Percentiles rank a stretch among this genome's conserved stretches.
phyloP scores from a whole-genome alignment of 371 early-diverging fungal species.

The Apophysomyces trapeziformis region DNA sequence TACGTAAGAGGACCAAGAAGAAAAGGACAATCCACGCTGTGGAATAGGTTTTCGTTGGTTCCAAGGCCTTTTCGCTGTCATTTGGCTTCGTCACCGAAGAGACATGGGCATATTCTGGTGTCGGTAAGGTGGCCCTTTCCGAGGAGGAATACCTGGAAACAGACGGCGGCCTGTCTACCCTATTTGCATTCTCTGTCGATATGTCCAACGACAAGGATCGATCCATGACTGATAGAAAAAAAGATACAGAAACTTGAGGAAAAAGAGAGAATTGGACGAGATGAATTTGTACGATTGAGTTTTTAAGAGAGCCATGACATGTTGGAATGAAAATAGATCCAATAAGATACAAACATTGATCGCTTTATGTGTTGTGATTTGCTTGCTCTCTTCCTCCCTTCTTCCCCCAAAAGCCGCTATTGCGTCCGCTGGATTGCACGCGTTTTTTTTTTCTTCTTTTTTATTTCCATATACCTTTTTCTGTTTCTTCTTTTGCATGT shows the following conservation, averaged over 20 bases:
- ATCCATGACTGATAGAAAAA: neutral
- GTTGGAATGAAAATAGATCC: conserved; percentile 4
- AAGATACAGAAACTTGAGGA: neutral
- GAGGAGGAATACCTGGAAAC: neutral
- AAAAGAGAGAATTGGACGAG: neutral
- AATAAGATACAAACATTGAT: neutral
- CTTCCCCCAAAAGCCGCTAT: neutral
- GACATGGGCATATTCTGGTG: neutral
- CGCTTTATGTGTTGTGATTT: neutral
- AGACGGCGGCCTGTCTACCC: neutral
- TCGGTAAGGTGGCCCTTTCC: neutral
- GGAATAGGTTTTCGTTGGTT: conserved; percentile 33
- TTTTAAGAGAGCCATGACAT: conserved; percentile 8
- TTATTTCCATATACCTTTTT: neutral
- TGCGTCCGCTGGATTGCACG: neutral
- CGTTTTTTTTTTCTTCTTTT: neutral
- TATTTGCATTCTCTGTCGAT: neutral
- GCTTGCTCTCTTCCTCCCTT: neutral
- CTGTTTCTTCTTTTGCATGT: conserved; percentile 2
- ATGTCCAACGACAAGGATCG: conserved; percentile 1
- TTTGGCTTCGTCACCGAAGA: neutral
- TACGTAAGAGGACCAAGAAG: conserved; percentile 36
- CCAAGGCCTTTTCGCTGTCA: neutral
- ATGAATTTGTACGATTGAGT: neutral
- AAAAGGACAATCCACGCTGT: conserved; percentile 44